Evolutionary conservation across 2,329 filamentous ascomycete genomes (phyloP), one percentile per base, ranked within the genome.

Genomic region (Colletotrichum caudatum): DNA sequence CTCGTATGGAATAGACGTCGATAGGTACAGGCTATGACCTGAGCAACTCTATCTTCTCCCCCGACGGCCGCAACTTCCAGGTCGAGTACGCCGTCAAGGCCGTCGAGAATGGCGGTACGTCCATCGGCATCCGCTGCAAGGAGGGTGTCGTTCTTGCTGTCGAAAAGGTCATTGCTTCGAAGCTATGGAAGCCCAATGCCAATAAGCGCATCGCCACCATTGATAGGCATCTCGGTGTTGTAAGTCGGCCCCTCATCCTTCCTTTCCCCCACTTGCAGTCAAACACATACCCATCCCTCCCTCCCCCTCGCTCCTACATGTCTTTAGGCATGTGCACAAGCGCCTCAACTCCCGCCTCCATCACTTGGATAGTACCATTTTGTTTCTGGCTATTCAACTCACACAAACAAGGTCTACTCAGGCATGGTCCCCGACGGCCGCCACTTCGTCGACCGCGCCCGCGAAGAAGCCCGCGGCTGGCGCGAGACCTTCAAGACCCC

Each of bases 21-120:
- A 99, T 99, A 93, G 96, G 96, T 81, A 99, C 96, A 79, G 96
- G 96, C 81, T 99, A 99, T 87, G 96, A 99, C 90, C 92, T 99
- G 79, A 94, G 94, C 82, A 99, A 99, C 90, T 98, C 96, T 80
- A 97, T 98, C 87, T 99, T 98, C 89, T 98, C 96, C 60, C 96
- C 96, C 76, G 96, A 99, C 86, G 96, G 96, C 81, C 93, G 96
- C 78, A 99, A 99, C 84, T 99, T 99, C 84, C 96, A 99, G 85
- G 94, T 97, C 83, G 96, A 99, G 88, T 99, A 99, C 83, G 96
- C 96, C 76, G 93, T 97, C 78, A 99, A 99, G 88, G 96, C 96
- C 68, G 96, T 99, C 74, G 96, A 99, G 86, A 98, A 97, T 79
- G 96, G 95, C 76, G 95, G 96, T 80, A 99, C 96, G 66, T 94